Evolutionary conservation across 1,284 basidiomycete genomes (phyloP).

Genomic region (Ceratobasidium sp.): DNA sequence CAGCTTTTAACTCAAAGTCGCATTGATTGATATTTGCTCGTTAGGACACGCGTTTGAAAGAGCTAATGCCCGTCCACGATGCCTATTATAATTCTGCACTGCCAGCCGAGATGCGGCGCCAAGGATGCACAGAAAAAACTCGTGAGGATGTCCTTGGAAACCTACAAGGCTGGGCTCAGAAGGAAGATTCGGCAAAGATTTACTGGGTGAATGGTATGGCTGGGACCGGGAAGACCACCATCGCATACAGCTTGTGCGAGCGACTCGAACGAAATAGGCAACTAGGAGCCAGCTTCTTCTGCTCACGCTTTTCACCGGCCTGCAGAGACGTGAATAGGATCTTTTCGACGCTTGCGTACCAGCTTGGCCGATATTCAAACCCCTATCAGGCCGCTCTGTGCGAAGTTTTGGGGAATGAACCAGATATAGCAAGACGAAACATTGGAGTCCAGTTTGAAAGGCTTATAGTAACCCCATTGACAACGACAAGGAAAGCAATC

Average conservation of each 20-base stretch:
- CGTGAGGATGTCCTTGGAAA: neutral
- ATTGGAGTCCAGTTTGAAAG: too few species aligned
- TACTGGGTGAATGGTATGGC: neutral
- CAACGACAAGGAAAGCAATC: too few species aligned
- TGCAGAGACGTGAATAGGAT: constrained; percentile 20
- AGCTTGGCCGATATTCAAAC: too few species aligned
- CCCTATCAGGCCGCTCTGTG: too few species aligned
- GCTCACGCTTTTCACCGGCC: constrained; percentile 42
- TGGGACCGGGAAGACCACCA: too few species aligned
- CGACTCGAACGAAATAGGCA: constrained; percentile 7
- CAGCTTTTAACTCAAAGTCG: neutral
- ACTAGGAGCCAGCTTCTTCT: constrained; percentile 48
- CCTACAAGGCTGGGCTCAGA: neutral
- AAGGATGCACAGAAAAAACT: neutral
- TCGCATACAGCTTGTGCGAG: too few species aligned
- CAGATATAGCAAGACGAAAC: too few species aligned
- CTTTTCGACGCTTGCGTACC: constrained; percentile 31
- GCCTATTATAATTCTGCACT: neutral
- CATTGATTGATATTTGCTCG: neutral
- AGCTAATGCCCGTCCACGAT: neutral
- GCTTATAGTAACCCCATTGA: too few species aligned
- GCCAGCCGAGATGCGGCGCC: neutral
- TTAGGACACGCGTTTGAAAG: neutral
- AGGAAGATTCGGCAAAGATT: neutral
- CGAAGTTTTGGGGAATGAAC: neutral